Evolutionary conservation across 192 early-diverging fungal genomes (phyloP), one percentile per base, ranked within the genome.

Genomic region (Fimicolochytrium jonesii): DNA sequence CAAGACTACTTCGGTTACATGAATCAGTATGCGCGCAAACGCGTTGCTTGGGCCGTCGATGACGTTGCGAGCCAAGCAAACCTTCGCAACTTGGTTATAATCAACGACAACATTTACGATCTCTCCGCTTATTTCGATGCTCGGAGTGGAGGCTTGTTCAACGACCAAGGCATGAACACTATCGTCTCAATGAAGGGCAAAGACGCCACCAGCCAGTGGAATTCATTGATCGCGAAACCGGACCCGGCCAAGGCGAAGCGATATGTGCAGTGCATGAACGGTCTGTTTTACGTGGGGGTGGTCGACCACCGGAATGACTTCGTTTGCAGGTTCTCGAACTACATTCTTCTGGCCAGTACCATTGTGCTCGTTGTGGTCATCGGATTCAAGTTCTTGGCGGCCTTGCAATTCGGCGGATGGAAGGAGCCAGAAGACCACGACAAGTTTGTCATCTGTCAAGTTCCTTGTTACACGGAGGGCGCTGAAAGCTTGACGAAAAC

Each of bases 401-500:
- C 96, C 5, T 72, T 98, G 62, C 92, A 94, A 67, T 79, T 95
- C 59, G 88, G 88, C 61, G 82, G 43, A 59, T 69, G 17, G 59
- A 83, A 60, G 75, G 89, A 58, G 55, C 87, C 94, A 0, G 87
- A 94, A 63, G 88, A 93, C 20, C 84, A 88, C 59, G 86, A 90
- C 69, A 93, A 94, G 75, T 95, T 97, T 80, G 89, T 95, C 61
- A 88, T 98, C 42, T 87, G 86, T 60, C 92, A 93, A 69, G 87
- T 72, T n/a, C 76, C 76, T 44, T 95, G 93, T 72, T 95, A 95
- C 69, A 94, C 93, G 0, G 93, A 95, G 77, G 91, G 87, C 46
- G 88, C 91, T 55, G 88, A 92, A 23, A 87, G 84, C 15, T 76
- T 96, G 32, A 77, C 83, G 18, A 86, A 89, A 59, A 95, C 92